Conservation (phyloP, 2,329 filamentous ascomycete genomes). For the Neopestalotiopsis sp. region DNA sequence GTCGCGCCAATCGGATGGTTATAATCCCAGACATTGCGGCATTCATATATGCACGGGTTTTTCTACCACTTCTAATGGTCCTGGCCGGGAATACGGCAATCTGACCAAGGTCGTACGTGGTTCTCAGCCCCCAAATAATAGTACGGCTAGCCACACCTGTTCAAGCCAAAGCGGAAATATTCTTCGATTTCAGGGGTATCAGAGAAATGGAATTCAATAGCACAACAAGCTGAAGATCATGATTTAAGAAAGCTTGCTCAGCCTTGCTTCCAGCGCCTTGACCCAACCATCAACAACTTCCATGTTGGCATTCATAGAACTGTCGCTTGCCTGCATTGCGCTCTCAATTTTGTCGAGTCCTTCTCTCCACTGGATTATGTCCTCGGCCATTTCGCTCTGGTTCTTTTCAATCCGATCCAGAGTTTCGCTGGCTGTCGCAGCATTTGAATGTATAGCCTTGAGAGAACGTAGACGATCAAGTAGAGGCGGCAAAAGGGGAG, state of each 20-base stretch:
- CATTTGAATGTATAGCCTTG: conserved; percentile 83
- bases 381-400: conserved; percentile 81
- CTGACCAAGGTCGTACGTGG: neutral
- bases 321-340: conserved; percentile 73
- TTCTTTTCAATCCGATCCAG: conserved; percentile 78
- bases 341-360: conserved; percentile 80
- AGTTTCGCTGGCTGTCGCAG: conserved; percentile 79
- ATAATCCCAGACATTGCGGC: neutral
- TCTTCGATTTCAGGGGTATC: conserved; percentile 17
- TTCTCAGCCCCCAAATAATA: conserved; percentile 1
- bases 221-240: neutral
- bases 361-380: conserved; percentile 86
- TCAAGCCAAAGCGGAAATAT: neutral
- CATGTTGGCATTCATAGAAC: conserved; percentile 78
- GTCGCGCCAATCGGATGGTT: neutral
- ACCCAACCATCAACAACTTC: conserved; percentile 89
- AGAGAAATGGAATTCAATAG: conserved; percentile 7
- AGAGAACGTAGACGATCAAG: conserved; percentile 86
- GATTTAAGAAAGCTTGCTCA: conserved; percentile 61
- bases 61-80: neutral
- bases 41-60: neutral
- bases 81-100: neutral
- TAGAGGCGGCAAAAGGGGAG: conserved; percentile 83
- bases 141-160: neutral
- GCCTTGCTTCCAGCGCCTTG: conserved; percentile 79